Base-by-base conservation (phyloP, 2,329 filamentous ascomycete genomes). In the Talaromyces marneffei region DNA sequence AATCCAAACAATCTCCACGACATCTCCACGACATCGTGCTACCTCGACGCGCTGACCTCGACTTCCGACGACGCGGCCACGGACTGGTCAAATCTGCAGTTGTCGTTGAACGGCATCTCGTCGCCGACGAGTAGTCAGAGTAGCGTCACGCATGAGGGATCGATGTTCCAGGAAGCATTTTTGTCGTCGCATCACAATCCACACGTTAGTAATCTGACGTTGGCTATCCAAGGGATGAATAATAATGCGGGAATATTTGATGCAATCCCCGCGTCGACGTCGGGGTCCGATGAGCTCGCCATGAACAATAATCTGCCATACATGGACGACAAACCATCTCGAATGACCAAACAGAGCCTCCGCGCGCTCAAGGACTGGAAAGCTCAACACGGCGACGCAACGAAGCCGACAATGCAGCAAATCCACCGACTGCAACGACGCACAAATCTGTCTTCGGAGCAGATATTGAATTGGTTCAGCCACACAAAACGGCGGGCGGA, bases 401-500 rank as follows among this genome's bases (percentile, higher is more conserved):
- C 37, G n/a, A 62, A 27, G 6, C 60, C 60, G 3, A 53, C 60
- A 42, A 52, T 27, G 16, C 48, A 42, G 18, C 44, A 58, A 7
- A 29, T 62, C 9, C 8, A 42, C 10, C 44, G 54, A 5, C 54
- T 62, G 6, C 46, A 58, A 25, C 42, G 23, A 23, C 46, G 31
- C 27, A 58, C 60, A 1, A 50, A 42, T 23, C 27, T 62, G 27
- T 62, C 60, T 7, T 6, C 37, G 1, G 54, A 35, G n/a, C 60
- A 62, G 55, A 62, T 62, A 23, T 42, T 27, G 37, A 62, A 62
- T 8, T 62, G 60, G 60, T 62, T 58, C 44, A 18, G 14, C 2
- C 60, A 62, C 20, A 52, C 60, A n/a, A 62, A 54, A 23, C 44
- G 54, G 10, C 60, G 60, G 3, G 57, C 44, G 10, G 37, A 50